Conservation (phyloP, 495 filamentous ascomycete genomes). For the Penicillium turbatum region DNA sequence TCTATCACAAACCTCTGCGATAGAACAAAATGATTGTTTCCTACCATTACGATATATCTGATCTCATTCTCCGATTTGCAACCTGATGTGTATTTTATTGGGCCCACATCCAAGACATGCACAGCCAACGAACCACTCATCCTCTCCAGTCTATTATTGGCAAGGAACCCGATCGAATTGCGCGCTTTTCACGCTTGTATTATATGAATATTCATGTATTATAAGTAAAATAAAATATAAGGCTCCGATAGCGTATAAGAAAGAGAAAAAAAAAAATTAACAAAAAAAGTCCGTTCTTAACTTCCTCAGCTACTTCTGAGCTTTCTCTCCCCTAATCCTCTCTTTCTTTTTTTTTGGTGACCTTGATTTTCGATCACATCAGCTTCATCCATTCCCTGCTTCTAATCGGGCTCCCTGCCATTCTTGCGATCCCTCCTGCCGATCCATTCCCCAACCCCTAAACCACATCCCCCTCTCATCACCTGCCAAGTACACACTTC, state of each 20-base stretch:
- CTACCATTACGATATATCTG: neutral
- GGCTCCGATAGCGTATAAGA: neutral
- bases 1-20: no score
- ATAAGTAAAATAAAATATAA: neutral
- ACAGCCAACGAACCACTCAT: conserved; percentile 7
- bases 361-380: neutral
- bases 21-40: no score
- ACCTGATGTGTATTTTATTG: neutral
- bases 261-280: conserved; percentile 6
- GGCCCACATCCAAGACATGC: conserved; percentile 12
- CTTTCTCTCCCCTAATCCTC: neutral
- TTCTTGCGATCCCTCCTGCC: conserved; percentile 42
- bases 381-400: conserved; percentile 7
- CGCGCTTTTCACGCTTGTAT: neutral
- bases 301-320: neutral
- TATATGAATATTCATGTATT: neutral
- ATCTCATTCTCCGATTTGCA: neutral
- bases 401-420: conserved; percentile 14
- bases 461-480: conserved; percentile 3
- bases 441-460: conserved; percentile 40
- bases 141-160: conserved; percentile 3
- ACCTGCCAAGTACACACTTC: conserved; percentile 13
- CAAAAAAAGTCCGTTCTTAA: neutral
- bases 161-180: neutral
- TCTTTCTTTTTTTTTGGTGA: neutral